Base-by-base conservation (phyloP, 139 green algal species). In the Picochlorum sp. region DNA sequence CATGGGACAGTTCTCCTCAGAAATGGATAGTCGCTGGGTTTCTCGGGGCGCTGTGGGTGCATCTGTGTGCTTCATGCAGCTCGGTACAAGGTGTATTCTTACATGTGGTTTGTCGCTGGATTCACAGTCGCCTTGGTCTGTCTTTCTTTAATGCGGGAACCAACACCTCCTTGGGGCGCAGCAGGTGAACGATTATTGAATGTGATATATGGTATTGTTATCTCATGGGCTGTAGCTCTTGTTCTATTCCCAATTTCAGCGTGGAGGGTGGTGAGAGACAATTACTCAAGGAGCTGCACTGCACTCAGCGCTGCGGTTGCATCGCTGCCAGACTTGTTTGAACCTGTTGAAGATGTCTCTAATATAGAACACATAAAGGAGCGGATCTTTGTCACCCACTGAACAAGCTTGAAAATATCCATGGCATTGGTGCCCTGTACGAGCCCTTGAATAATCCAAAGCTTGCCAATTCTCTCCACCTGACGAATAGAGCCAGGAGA, bases 91-190 rank as follows among this genome's bases (percentile, higher is more conserved):
- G 1, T 23, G 23, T 38, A 59, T 16, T 15, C 20, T 6, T 59
- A 59, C 26, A 34, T 34, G 21, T 59, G 51, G 51, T 34, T 59
- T 28, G 51, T 59, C 3, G 51, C 51, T 59, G 51, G 51, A 30
- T 30, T 59, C 13, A 59, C 51, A 9, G 51, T 59, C 20, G 18
- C 51, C 23, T 23, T 59, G 21, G 51, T 59, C 4, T 38, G 21
- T 9, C 11, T 34, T 5, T 30, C 51, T 34, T 13, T 34, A 18
- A 20, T 59, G n/a, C 51, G 51, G 9, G 47, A 54, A 54, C 13
- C 18, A 54, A 59, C 51, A 18, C 51, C 51, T 15, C 51, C 51
- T 38, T 59, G 51, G 51, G 7, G 7, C 4, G 23, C 23, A 34
- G 51, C 26, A 26, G 51, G 21, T 13, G 20, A 34, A n/a, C 21